Evolutionary conservation across 331 rosid species (phyloP).

Genomic region (Rosa hybrid): DNA sequence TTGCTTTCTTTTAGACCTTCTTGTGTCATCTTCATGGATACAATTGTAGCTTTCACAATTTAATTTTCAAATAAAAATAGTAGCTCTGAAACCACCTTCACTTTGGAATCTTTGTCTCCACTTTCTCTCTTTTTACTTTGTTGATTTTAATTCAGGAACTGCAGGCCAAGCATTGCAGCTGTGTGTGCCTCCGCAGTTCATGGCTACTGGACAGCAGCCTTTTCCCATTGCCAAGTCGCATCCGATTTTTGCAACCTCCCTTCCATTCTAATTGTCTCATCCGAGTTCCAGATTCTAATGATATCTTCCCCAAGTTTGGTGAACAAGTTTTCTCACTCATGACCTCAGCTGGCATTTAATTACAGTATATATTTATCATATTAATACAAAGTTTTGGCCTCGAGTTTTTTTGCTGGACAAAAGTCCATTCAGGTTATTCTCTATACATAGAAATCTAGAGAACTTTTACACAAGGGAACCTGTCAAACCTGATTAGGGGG

Average conservation of each 20-base stretch:
- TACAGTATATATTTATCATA: not conserved
- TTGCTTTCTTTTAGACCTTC: not conserved
- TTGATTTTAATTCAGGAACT: constrained; percentile 45
- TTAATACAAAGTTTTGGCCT: constrained; percentile 8
- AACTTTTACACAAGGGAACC: not conserved
- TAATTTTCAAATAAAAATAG: not conserved
- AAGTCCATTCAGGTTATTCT: constrained; percentile 14
- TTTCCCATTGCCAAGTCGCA: constrained; percentile 54
- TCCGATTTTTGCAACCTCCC: constrained; percentile 58
- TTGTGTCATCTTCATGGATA: not conserved
- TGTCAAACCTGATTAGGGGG: not conserved
- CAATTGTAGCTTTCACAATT: not conserved
- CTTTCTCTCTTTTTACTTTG: not conserved
- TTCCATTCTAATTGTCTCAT: constrained; percentile 48
- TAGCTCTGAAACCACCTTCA: not conserved
- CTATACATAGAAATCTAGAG: not conserved
- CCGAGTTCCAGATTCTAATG: constrained; percentile 55
- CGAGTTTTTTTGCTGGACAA: not conserved
- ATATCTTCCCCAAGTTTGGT: constrained; percentile 47
- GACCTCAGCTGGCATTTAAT: not conserved
- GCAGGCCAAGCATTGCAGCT: constrained; percentile 61
- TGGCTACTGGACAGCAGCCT: constrained; percentile 58
- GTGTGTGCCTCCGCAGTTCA: constrained; percentile 52
- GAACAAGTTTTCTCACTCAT: constrained; percentile 19
- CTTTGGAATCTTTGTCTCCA: not conserved